These are phyloP conservation scores for Naganishia sp. DNA, from an alignment of 1,284 basidiomycete species.

Conservation along the genomic window DNA sequence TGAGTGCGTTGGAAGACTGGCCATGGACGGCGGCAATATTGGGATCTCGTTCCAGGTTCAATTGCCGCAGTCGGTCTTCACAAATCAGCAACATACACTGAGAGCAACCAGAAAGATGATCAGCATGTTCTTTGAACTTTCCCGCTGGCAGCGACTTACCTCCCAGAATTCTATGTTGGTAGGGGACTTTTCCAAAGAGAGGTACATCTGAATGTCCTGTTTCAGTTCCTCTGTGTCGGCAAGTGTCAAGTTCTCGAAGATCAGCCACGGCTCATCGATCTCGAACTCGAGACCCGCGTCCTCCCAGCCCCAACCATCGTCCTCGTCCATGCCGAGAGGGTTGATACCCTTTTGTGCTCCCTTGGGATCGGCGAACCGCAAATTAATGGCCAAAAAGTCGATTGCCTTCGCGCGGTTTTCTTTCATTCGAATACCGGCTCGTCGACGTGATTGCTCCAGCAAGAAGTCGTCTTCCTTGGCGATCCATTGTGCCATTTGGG, in stretches of 20 bases:
- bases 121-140: background rate
- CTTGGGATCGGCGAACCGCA: conserved; percentile 72
- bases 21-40: conserved; percentile 55
- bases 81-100: conserved; percentile 97
- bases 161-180: conserved; percentile 96
- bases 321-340: conserved; percentile 66
- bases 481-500: conserved; percentile 97
- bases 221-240: conserved; percentile 91
- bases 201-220: conserved; percentile 89
- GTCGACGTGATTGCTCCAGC: conserved; percentile 84
- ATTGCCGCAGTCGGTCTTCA: conserved; percentile 82
- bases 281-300: conserved; percentile 93
- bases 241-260: conserved; percentile 87
- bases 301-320: conserved; percentile 67
- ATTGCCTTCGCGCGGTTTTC: conserved; percentile 95
- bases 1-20: conserved; percentile 63
- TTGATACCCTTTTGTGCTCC: conserved; percentile 59
- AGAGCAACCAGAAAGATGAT: background rate
- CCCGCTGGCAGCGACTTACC: conserved; percentile 57
- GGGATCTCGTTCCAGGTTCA: conserved; percentile 61
- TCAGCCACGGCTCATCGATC: conserved; percentile 95
- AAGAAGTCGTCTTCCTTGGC: conserved; percentile 97
- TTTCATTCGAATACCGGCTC: conserved; percentile 90
- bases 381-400: conserved; percentile 89
- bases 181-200: conserved; percentile 80